These are phyloP conservation scores for Lagerstroemia speciosa DNA, from an alignment of 345 rosid species.

Conservation along the genomic window DNA sequence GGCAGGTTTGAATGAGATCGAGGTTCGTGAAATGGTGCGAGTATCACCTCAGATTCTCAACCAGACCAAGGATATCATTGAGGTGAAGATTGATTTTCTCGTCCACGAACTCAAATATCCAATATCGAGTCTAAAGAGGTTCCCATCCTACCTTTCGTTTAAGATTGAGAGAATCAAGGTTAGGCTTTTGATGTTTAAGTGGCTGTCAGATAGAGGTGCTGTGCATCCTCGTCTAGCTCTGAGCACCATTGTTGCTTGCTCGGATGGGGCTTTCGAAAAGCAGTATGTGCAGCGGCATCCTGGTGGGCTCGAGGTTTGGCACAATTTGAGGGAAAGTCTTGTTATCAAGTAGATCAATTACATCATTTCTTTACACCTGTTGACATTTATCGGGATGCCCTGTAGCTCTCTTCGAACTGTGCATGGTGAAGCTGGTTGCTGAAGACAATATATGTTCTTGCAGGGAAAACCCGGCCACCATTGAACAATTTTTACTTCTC, in stretches of 20 bases:
- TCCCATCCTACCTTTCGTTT: slow-evolving; percentile 46
- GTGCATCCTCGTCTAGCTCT: slow-evolving; percentile 22
- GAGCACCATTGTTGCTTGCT: slow-evolving; percentile 41
- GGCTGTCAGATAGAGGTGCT: slow-evolving; percentile 48
- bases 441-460: neutral
- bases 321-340: slow-evolving; percentile 33
- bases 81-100: slow-evolving; percentile 45
- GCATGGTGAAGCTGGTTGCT: neutral
- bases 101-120: slow-evolving; percentile 48
- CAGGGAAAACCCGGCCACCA: neutral
- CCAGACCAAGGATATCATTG: slow-evolving; percentile 36
- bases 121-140: slow-evolving; percentile 29
- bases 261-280: slow-evolving; percentile 29
- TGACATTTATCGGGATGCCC: neutral
- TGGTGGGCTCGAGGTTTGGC: slow-evolving; percentile 54
- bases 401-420: neutral
- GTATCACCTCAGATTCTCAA: slow-evolving; percentile 58
- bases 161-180: slow-evolving; percentile 38
- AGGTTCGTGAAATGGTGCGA: slow-evolving; percentile 42
- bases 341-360: slow-evolving; percentile 1
- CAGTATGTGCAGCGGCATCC: slow-evolving; percentile 46
- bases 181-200: slow-evolving; percentile 50
- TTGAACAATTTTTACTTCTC: neutral
- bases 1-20: slow-evolving; percentile 51
- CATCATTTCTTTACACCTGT: neutral